These are phyloP conservation scores for Huntiella omanensis DNA, from an alignment of 2,329 filamentous ascomycete genomes.

Conservation along the genomic window DNA sequence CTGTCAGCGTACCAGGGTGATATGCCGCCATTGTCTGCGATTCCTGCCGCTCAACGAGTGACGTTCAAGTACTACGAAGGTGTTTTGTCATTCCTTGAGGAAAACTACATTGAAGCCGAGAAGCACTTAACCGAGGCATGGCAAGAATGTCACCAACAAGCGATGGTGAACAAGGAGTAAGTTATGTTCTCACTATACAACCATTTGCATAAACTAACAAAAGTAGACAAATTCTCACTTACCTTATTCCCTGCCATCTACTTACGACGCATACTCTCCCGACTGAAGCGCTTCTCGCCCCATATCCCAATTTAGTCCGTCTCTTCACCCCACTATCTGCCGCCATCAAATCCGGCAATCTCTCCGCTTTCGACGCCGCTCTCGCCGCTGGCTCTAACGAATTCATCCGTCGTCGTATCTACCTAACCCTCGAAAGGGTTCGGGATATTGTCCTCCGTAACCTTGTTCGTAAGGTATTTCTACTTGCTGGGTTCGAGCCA, in stretches of 20 bases:
- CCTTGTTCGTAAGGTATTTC: constrained; percentile 75
- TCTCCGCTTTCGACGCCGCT: constrained; percentile 67
- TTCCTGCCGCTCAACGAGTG: constrained; percentile 77
- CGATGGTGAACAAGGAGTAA: constrained; percentile 63
- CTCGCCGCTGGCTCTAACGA: constrained; percentile 71
- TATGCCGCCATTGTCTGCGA: constrained; percentile 60
- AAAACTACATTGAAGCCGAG: constrained; percentile 77
- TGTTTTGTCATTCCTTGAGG: constrained; percentile 82
- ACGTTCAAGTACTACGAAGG: constrained; percentile 95
- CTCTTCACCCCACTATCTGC: constrained; percentile 61
- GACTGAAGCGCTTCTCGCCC: constrained; percentile 47
- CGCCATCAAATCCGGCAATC: constrained; percentile 67
- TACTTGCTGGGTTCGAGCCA: constrained; percentile 67
- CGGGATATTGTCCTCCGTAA: constrained; percentile 87
- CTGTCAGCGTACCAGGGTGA: constrained; percentile 60
- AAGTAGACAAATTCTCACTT: constrained; percentile 55
- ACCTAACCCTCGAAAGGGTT: constrained; percentile 79
- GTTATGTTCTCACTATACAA: constrained; percentile 16
- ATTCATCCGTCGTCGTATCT: constrained; percentile 83
- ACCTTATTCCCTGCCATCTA: constrained; percentile 83
- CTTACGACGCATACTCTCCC: constrained; percentile 77
- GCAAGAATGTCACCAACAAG: constrained; percentile 56
- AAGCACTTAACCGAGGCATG: constrained; percentile 64
- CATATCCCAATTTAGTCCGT: constrained; percentile 55
- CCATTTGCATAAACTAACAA: constrained; percentile 2